Base-by-base conservation (phyloP, 2,329 filamentous ascomycete genomes). In the Diaporthe helianthi region DNA sequence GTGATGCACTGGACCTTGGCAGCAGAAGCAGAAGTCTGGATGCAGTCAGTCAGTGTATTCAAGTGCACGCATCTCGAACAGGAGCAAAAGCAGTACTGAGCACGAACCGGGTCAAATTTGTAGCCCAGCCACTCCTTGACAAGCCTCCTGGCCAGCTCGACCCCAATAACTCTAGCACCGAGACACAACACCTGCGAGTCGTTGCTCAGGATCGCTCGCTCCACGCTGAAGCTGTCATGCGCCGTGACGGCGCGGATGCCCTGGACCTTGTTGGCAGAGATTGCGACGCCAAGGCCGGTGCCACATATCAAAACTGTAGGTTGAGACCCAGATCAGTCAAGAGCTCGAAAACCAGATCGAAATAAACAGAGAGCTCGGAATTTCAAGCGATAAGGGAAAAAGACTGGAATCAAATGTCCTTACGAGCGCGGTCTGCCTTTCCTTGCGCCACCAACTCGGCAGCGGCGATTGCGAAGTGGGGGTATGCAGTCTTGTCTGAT, bases 131-230 rank as follows among this genome's bases (percentile, higher is more conserved):
- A 97, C 83, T 97, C 93, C 77, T 86, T 89, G 0, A 89, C 93
- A 74, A 97, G 78, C 75, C 92, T 84, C 75, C 93, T 86, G 51
- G 93, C 93, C 46, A 97, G 81, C 82, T 97, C 93, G 53, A 96
- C 78, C 0, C 93, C 93, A 51, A 97, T 87, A 0, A 97, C 93
- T 24, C 93, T 83, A 85, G 96, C 92, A 0, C 93, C 93, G 83
- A 97, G 90, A 78, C 93, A 97, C 71, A 97, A 81, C 38, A 97
- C 93, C 81, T 97, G 93, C 2, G 93, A 92, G 78, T 97, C 90
- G 79, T 96, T 97, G 82, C 91, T 93, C 76, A 95, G 81, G 9
- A 97, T 87, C 29, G 91, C 89, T 60, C 93, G 83, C 84, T 97
- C 93, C 5, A 97, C 92, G 69, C 87, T 90, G 83, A 95, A 97